Base-by-base conservation (phyloP, 208 protist genomes). In the Willaertia magna region DNA sequence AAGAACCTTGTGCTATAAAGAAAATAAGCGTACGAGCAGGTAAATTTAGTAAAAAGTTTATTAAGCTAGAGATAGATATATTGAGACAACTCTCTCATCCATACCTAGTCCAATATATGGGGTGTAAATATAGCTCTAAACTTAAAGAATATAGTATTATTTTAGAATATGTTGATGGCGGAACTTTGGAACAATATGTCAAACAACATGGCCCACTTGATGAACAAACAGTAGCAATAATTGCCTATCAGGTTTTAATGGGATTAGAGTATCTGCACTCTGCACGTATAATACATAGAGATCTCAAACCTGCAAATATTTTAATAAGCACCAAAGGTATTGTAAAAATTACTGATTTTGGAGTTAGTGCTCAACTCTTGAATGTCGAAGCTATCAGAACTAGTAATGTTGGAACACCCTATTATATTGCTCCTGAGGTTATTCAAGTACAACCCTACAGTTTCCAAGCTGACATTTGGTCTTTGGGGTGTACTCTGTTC, bases 311-410 rank as follows among this genome's bases (percentile, higher is more conserved):
- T 44, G 51, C 7, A 4, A 86, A 86, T 74, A 55, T 86, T 42
- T 47, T 86, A 14, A 61, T 86, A 2, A 86, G 14, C 4, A 12
- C 6, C 0, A 44, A 51, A 11, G 84, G 84, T n/a, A 6, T 3
- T 59, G 84, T 86, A 18, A 86, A 86, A 43, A 61, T 86, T 61
- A 61, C 84, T 47, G 84, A 86, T 61, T 86, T 86, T 67, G 84
- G 84, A n/a, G 84, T 67, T 4, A 86, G 51, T 61, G 47, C 46
- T 6, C 84, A 86, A 44, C 43, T 86, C 0, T 22, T 74, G 34
- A 84, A 84, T 52, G 39, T 84, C 61, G 44, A 84, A 40, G 39
- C 14, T 52, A 84, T 81, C 11, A 47, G 76, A 84, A 61, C 44
- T n/a, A n/a, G 7, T 2, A 20, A 11, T 44, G 47, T 84, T n/a